Conservation (phyloP, 2,329 filamentous ascomycete genomes). For the Exophiala oligosperma region DNA sequence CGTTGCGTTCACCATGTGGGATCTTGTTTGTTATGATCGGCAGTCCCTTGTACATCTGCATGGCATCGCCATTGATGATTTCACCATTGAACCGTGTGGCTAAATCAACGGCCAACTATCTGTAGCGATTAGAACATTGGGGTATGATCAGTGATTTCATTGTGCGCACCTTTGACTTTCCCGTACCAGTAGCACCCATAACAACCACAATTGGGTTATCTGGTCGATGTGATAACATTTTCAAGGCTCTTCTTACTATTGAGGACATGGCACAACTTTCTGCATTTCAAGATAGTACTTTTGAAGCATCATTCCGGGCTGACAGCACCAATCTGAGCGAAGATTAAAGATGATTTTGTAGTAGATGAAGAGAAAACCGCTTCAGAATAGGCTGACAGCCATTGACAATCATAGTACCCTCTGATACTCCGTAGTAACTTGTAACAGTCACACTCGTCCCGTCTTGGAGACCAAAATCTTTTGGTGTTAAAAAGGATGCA, state of each 20-base stretch:
- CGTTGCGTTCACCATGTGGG: constrained; percentile 68
- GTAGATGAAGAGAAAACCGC: no score
- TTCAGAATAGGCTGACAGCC: no score
- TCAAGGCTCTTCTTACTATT: constrained; percentile 6
- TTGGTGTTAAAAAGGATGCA: neutral
- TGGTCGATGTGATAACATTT: constrained; percentile 18
- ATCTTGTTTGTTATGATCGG: constrained; percentile 97
- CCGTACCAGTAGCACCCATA: constrained; percentile 87
- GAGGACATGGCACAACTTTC: constrained; percentile 9
- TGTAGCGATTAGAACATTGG: constrained; percentile 32
- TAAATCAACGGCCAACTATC: constrained; percentile 82
- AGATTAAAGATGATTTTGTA: no score
- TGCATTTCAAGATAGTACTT: neutral
- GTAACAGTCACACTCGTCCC: no score
- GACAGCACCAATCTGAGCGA: no score
- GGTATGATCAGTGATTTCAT: neutral
- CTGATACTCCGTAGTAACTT: no score
- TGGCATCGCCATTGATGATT: constrained; percentile 94
- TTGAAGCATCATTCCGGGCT: no score
- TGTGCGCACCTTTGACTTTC: constrained; percentile 77
- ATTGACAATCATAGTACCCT: no score
- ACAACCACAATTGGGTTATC: constrained; percentile 71
- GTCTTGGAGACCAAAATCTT: no score
- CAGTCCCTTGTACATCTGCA: constrained; percentile 92
- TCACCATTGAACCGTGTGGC: constrained; percentile 84